These are phyloP conservation scores for Ceratobasidium sp. DNA, from an alignment of 1,284 basidiomycete species.

Conservation along the genomic window DNA sequence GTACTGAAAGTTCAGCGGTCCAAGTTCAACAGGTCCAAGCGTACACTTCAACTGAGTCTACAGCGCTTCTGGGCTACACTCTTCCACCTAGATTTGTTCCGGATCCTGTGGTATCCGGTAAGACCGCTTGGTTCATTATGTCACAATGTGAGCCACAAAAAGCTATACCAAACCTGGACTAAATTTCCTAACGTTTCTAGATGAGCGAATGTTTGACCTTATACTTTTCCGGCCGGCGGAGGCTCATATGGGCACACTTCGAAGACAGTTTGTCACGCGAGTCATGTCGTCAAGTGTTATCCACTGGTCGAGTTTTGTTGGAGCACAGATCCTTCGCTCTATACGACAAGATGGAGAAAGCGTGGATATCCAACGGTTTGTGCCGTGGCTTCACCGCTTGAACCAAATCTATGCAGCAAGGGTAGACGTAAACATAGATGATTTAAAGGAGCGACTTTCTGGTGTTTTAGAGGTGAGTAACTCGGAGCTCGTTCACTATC, in stretches of 20 bases:
- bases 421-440: background rate
- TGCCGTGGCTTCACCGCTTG: background rate
- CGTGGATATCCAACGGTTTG: background rate
- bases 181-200: background rate
- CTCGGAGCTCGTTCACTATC: no score
- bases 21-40: background rate
- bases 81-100: conserved; percentile 11
- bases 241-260: background rate
- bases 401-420: background rate
- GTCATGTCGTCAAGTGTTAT: conserved; percentile 19
- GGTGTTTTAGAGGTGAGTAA: conserved; percentile 24
- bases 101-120: background rate
- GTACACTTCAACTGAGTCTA: background rate
- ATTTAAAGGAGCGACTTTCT: background rate
- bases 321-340: conserved; percentile 12
- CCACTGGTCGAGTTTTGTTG: conserved; percentile 31
- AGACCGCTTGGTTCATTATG: conserved; percentile 1
- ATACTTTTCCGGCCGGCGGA: conserved; percentile 7
- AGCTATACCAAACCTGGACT: no score
- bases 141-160: conserved; percentile 1
- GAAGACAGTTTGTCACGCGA: background rate
- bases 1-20: background rate
- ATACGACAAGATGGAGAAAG: background rate
- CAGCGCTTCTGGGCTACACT: background rate
- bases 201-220: conserved; percentile 27